Evolutionary conservation across 2,329 filamentous ascomycete species (phyloP), one percentile per base, ranked within the genome.

Genomic region (Paraconiothyrium brasiliense): DNA sequence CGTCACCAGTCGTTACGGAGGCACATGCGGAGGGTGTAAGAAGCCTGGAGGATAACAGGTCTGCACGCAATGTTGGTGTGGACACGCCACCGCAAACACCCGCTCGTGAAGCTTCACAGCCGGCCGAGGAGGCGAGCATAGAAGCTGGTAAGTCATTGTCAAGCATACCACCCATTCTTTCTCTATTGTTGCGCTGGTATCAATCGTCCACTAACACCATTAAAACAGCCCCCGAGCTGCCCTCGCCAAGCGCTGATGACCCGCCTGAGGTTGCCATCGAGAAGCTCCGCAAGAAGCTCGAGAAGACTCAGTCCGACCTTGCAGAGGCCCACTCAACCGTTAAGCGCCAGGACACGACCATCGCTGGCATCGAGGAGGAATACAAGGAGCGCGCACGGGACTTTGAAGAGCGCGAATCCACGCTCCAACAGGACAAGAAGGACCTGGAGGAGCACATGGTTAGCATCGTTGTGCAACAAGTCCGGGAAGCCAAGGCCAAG

Each of bases 371-470:
- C 52, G 71, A 77, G 56, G 70, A 72, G 30, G 75, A 77, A 56
- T 69, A 76, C 70, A 71, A 71, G 58, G 73, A 73, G 64, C 71
- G 72, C 54, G 69, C 72, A 60, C 66, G 63, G 58, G 68, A 65
- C 39, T 77, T 75, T 57, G 69, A 73, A 52, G 71, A 74, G 65
- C 70, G 72, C 37, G 73, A 76, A 57, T 54, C 61, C 30, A 67
- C 72, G 0, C 69, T 76, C 32, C 63, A 74, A 61, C 71, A 74
- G 63, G 76, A 79, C 60, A 80, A 79, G 70, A 75, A 76, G 66
- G 73, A 76, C 27, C 67, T 79, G 7, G 78, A 79, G 67, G 77
- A 79, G 65, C 77, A 80, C 67, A 79, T 80, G 77, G 78, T 80
- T 49, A 77, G 74, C 43, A 76, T 79, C 20, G 76, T 80, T 39